Evolutionary conservation across 345 rosid species (phyloP), one percentile per base, ranked within the genome.

Genomic region (Citrus hindsii): DNA sequence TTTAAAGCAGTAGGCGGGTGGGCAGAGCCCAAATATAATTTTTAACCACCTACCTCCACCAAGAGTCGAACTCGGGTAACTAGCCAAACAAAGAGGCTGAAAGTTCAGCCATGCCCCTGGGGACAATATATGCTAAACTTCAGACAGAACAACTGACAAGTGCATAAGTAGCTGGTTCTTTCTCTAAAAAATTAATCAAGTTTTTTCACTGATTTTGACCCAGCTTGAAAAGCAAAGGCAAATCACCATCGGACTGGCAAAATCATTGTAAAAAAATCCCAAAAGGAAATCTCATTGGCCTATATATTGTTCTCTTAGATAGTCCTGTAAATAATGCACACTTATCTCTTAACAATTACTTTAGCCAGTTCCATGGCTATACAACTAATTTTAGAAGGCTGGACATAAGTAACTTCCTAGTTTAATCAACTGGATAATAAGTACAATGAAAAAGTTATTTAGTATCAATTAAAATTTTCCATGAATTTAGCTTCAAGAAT

Each of bases 401-500:
- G 16, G 6, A 42, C 8, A 42, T 24, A 24, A 13, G 22, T 12
- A 24, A 33, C 48, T 67, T 67, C 30, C 9, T 25, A 68, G 19
- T 40, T 69, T 5, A 14, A 42, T 42, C 35, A 69, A 42, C 16
- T 42, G 9, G 12, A 42, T 40, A 13, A 28, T 24, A 69, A 24
- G 14, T 18, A 16, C 53, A 25, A 35, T 14, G n/a, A 40, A 40
- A 69, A 9, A 40, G 32, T 32, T 40, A 68, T 40, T 69, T 30
- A 33, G 6, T 24, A 8, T 69, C 46, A 35, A 35, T 35, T 21
- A 33, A 32, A 9, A 0, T 38, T 27, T 13, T 18, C 30, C 9
- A 3, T 72, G 32, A 72, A 72, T 56, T 72, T 72, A 72, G 51
- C 65, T 58, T 72, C 28, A 72, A 72, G 32, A 58, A 33, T 33